Evolutionary conservation across 2,329 filamentous ascomycete genomes (phyloP), one percentile per base, ranked within the genome.

Genomic region (Aspergillus phoenicis): DNA sequence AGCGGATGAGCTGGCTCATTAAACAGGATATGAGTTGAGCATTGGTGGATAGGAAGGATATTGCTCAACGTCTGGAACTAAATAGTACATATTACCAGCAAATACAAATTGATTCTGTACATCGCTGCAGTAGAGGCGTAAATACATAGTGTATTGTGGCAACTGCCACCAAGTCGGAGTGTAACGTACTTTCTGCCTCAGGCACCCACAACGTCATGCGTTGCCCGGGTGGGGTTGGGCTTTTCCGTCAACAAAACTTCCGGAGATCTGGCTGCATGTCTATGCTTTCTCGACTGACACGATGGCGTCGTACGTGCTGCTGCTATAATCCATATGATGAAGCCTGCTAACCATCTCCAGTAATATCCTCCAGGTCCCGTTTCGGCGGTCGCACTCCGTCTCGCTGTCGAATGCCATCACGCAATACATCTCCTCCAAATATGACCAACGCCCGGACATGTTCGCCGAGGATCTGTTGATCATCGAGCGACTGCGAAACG

Each of bases 361-460:
- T 56, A 82, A 81, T 63, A 79, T 82, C 59, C 85, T 96, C 59
- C 87, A 89, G 74, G 83, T 97, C 64, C 93, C 94, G 8, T 98
- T 98, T 78, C 91, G 94, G 70, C 91, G 89, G 73, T 94, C 93
- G 55, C 87, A 90, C 65, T 84, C 89, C 60, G 83, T 97, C 43
- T 90, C 89, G 61, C 85, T 98, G 63, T 90, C 91, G 58, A 83
- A 87, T 63, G 90, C 93, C 53, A 93, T 99, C 75, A 92, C 91
- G 66, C 89, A 95, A 75, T 98, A 99, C 81, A 98, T 99, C 72
- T 96, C 93, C 63, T 89, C 87, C 77, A 97, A 98, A 84, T 98
- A 98, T 89, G 94, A 98, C 78, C 95, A 99, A 76, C 94, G 97
- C 74, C 94, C 95, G 36, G 93, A 97, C 77, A 96, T 97, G 89